Conservation (phyloP, 352 stramenopile genomes). For the Phytophthora cactorum region DNA sequence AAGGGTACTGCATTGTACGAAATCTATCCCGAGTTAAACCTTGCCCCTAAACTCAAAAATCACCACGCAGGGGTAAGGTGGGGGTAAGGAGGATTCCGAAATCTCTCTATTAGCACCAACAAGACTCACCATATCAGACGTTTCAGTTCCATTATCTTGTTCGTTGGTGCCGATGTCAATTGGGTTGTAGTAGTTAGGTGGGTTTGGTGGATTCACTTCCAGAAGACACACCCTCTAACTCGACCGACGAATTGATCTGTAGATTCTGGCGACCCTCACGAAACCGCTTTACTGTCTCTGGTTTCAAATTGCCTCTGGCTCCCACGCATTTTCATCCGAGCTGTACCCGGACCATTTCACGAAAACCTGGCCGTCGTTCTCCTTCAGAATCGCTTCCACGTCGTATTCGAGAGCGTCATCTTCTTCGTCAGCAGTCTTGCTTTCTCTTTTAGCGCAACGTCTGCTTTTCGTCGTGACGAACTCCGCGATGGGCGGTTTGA, state of each 20-base stretch:
- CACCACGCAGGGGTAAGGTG: background rate
- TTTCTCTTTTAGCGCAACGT: background rate
- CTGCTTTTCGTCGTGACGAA: background rate
- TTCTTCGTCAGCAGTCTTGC: background rate
- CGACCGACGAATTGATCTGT: background rate
- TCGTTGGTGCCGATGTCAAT: background rate
- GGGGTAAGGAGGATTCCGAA: background rate
- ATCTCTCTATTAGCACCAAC: conserved; percentile 2
- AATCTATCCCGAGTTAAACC: background rate
- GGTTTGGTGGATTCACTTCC: background rate
- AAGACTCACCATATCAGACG: background rate
- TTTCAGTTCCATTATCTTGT: background rate
- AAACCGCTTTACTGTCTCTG: background rate
- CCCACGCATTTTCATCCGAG: background rate
- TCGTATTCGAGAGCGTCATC: background rate
- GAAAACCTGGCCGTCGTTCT: background rate
- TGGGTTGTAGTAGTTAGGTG: background rate
- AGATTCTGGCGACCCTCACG: background rate
- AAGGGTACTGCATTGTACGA: background rate
- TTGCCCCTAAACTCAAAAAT: background rate
- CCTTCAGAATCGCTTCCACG: background rate
- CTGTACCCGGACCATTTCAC: background rate
- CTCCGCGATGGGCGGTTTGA: background rate
- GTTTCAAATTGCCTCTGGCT: background rate
- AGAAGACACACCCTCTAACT: background rate